Evolutionary conservation across 148 eudicot species (phyloP), one percentile per base, ranked within the genome.

Genomic region (Diospyros kaki): DNA sequence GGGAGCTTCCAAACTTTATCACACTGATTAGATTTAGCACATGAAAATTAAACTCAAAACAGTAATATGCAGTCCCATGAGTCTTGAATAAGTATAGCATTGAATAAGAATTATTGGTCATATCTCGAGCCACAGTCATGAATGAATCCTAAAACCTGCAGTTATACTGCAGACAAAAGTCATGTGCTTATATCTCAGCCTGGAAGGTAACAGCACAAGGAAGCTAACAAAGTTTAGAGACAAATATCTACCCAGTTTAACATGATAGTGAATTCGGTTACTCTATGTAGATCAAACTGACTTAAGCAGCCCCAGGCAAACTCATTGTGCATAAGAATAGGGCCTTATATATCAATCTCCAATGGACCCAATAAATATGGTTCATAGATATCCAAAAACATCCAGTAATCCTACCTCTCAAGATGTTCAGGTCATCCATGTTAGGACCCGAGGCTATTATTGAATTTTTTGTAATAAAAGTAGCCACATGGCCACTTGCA

Each of bases 121-220:
- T 75, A 73, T 72, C 86, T 84, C 79, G 83, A 82, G 77, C 77
- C 81, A 78, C 77, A 76, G 61, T 78, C 82, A 84, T 73, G 28
- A 28, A 74, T 64, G 70, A 63, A 68, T 71, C 85, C 75, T 78
- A 86, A 80, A 80, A 80, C 82, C 87, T 84, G 90, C 90, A 89
- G 84, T 81, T 83, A 59, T 80, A 83, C 85, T 78, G 83, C 86
- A 85, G 86, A 87, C 73, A 65, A 82, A 28, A 42, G 77, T 52
- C 70, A 68, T 73, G 58, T 71, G 69, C 73, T 66, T 14, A 17
- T 38, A 70, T 17, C 59, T 64, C 55, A 44, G 46, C 66, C 48
- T 46, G 69, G 7, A 71, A 62, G 56, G 44, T 54, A 48, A 44
- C 71, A 73, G 17, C 11, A 48, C 39, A 28, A 67, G 14, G 6